A percentile compares a stretch with the other conserved stretches of the same genome.
Evolutionary conservation across 2,329 filamentous ascomycete species (phyloP).

Genomic region (Leptosphaerulina australis): DNA sequence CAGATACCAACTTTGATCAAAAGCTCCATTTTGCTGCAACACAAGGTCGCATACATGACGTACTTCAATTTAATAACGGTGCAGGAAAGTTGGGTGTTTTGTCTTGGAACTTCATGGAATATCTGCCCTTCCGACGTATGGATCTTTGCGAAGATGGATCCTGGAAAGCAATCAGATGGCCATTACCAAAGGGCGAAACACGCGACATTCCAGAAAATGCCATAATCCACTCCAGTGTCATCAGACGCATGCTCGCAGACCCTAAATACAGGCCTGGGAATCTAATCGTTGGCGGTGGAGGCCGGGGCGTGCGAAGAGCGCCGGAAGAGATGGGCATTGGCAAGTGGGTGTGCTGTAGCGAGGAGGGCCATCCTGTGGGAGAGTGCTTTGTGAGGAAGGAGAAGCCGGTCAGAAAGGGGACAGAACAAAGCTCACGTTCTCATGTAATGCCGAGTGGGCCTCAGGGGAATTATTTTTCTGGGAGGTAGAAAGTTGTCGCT

Average conservation of each 20-base stretch:
- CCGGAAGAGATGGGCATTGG: constrained; percentile 69
- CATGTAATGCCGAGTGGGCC: constrained; percentile 10
- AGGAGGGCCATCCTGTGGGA: constrained; percentile 70
- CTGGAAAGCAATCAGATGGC: constrained; percentile 83
- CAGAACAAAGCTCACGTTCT: constrained; percentile 13
- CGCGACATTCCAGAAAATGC: constrained; percentile 75
- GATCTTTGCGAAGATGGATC: constrained; percentile 73
- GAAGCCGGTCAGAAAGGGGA: constrained; percentile 29
- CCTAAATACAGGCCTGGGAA: constrained; percentile 75
- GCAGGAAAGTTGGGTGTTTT: constrained; percentile 62
- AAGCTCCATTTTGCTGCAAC: constrained; percentile 64
- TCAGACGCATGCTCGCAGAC: constrained; percentile 71
- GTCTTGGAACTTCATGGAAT: constrained; percentile 80
- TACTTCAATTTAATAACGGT: constrained; percentile 68
- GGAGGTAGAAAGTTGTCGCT: too few species aligned
- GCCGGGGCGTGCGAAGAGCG: constrained; percentile 68
- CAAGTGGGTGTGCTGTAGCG: constrained; percentile 70
- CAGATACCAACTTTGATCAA: constrained; percentile 57
- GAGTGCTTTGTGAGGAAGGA: constrained; percentile 65
- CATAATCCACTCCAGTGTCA: constrained; percentile 74
- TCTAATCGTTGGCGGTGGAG: constrained; percentile 78
- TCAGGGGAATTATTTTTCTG: constrained; percentile 11
- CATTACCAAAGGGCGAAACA: constrained; percentile 76
- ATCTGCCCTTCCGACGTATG: constrained; percentile 80
- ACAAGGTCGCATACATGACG: constrained; percentile 69